phyloP scores from a whole-genome alignment of 2,329 filamentous ascomycete genomes.

The Myriosclerotinia curreyana region DNA sequence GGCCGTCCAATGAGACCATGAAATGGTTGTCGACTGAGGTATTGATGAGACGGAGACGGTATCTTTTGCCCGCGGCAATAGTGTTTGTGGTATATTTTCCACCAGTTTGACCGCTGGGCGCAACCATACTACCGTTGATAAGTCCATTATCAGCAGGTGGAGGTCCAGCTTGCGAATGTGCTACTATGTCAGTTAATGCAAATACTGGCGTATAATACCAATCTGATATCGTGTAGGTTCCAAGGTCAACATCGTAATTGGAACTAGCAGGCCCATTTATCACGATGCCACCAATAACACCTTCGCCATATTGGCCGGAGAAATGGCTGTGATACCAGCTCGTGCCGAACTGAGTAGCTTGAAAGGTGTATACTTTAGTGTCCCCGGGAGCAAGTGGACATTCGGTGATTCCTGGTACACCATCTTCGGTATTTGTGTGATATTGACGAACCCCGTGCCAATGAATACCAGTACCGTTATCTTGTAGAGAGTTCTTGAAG shows the following conservation, averaged over 20 bases:
- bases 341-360: slow-evolving; percentile 25
- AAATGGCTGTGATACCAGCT: slow-evolving; percentile 55
- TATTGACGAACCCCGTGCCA: slow-evolving; percentile 50
- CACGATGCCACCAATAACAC: slow-evolving; percentile 47
- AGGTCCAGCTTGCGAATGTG: not conserved
- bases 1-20: slow-evolving; percentile 50
- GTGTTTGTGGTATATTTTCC: slow-evolving; percentile 25
- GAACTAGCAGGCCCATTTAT: slow-evolving; percentile 36
- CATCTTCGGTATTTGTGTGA: slow-evolving; percentile 43
- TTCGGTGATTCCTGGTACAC: slow-evolving; percentile 40
- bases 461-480: slow-evolving; percentile 42
- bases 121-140: slow-evolving; percentile 44
- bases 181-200: slow-evolving; percentile 36
- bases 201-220: slow-evolving; percentile 40
- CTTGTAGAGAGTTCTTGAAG: slow-evolving; percentile 36
- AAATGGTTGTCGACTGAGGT: slow-evolving; percentile 44
- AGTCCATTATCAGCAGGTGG: slow-evolving; percentile 44
- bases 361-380: slow-evolving; percentile 39
- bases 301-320: slow-evolving; percentile 46
- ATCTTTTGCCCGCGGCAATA: slow-evolving; percentile 37
- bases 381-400: slow-evolving; percentile 48
- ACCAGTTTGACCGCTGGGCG: slow-evolving; percentile 13
- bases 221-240: slow-evolving; percentile 23
- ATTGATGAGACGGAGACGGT: slow-evolving; percentile 49
- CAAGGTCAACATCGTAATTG: slow-evolving; percentile 28